Conservation (phyloP, 192 early-diverging fungal genomes). For the Rhizoclosmatium sp. region DNA sequence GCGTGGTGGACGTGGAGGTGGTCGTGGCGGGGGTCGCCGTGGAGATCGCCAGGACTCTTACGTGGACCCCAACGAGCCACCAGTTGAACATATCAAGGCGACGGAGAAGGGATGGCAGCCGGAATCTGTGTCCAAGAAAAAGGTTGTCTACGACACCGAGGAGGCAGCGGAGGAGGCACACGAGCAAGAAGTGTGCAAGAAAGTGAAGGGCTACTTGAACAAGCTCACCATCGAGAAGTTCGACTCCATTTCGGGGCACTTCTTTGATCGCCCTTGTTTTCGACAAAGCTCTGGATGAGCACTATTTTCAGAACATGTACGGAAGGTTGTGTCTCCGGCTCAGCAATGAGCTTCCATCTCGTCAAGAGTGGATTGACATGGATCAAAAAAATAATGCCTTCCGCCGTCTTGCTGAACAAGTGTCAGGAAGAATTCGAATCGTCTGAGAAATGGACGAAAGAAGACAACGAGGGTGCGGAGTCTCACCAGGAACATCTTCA, state of each 20-base stretch:
- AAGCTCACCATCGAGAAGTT: constrained; percentile 98
- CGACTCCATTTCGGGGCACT: constrained; percentile 82
- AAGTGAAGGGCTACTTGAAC: constrained; percentile 91
- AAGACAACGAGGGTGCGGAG: constrained; percentile 46
- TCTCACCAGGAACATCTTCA: constrained; percentile 43
- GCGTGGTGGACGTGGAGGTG: constrained; percentile 16
- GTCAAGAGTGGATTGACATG: constrained; percentile 68
- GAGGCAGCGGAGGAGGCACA: constrained; percentile 45
- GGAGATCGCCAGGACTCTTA: background rate
- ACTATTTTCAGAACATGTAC: constrained; percentile 89
- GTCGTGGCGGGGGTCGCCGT: constrained; percentile 38
- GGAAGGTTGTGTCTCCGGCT: constrained; percentile 85
- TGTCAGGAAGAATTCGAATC: constrained; percentile 96
- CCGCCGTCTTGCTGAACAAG: constrained; percentile 89
- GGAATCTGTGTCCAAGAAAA: constrained; percentile 40
- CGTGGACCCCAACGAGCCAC: constrained; percentile 13
- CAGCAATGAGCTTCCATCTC: constrained; percentile 56
- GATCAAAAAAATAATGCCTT: constrained; percentile 80
- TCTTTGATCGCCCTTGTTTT: constrained; percentile 87
- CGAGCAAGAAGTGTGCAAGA: constrained; percentile 49
- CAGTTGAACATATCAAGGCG: constrained; percentile 80
- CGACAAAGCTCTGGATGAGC: constrained; percentile 95
- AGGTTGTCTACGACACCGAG: constrained; percentile 41
- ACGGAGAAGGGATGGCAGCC: constrained; percentile 86
- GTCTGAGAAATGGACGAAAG: constrained; percentile 78